Evolutionary conservation across 495 filamentous ascomycete genomes (phyloP), one percentile per base, ranked within the genome.

Genomic region (Amphirosellinia nigrospora): DNA sequence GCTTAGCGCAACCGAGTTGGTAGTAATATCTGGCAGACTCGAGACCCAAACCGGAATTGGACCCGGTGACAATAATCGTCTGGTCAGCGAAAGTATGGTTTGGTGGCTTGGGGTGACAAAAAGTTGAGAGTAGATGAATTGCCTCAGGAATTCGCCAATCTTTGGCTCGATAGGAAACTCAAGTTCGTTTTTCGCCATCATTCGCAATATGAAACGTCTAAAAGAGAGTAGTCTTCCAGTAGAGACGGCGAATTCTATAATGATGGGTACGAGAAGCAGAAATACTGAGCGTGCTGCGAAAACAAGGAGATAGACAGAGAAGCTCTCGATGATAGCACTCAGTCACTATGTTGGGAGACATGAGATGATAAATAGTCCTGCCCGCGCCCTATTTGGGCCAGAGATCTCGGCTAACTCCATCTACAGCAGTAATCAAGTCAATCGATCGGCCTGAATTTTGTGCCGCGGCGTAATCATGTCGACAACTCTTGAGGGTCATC

Each of bases 61-160:
- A 74, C 32, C 86, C 86, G 0, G 86, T 85, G n/a, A 88, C 77
- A 55, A 88, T 80, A 43, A 87, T 73, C 0, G 83, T 86, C 68
- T 86, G 74, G 50, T 56, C 72, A 55, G 52, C 70, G 68, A 77
- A 79, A 7, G 67, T 64, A n/a, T 61, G 58, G 10, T 11, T 23
- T 21, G 58, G 58, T 13, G 36, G 21, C 38, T 41, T 79, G 79
- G 10, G 68, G 64, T 80, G 69, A 82, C 66, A 63, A 86, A 80
- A 16, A 86, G 73, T 76, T 89, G 86, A 4, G 75, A 75, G 71
- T 84, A 82, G 50, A 87, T 15, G 71, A 87, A 82, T 7, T 15
- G 39, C 11, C 56, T 62, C 52, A 73, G 46, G 8, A 5, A 6
- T n/a, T 26, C 28, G 23, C 64, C 64, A 6, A 59, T 39, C 23